Percentiles rank a stretch among this genome's conserved stretches.
Conservation (phyloP, 225 moss, liverwort and hornwort genomes). For the Climacium dendroides region DNA sequence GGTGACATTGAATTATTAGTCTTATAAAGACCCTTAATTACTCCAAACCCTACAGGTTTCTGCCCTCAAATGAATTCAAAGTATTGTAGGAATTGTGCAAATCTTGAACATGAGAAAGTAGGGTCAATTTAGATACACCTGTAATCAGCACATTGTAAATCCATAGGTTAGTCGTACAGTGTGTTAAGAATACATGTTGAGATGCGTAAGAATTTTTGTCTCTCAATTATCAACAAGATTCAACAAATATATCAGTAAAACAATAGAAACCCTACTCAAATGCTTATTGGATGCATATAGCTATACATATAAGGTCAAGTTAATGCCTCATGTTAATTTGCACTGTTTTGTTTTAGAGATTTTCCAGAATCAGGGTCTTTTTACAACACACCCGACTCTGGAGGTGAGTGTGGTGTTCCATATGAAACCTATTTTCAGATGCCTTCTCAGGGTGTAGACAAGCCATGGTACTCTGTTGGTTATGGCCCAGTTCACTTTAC, state of each 20-base stretch:
- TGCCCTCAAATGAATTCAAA: neutral
- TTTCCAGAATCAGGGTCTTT: constrained; percentile 62
- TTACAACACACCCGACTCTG: constrained; percentile 39
- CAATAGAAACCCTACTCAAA: neutral
- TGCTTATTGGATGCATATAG: neutral
- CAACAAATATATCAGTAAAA: neutral
- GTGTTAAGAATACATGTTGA: neutral
- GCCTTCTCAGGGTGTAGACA: constrained; percentile 51
- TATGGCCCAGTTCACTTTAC: constrained; percentile 70
- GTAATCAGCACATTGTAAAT: neutral
- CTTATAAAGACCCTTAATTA: neutral
- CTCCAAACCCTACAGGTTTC: neutral
- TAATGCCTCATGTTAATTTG: neutral
- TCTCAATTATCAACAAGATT: neutral
- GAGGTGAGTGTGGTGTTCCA: constrained; percentile 72
- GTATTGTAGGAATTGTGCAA: too few species aligned
- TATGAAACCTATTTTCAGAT: constrained; percentile 68
- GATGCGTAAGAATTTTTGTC: neutral
- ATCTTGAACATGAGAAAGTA: neutral
- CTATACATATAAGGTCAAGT: neutral
- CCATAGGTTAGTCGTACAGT: neutral
- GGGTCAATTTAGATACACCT: neutral
- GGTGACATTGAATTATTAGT: neutral
- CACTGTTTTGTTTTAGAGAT: constrained; percentile 16
- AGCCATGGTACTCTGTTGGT: constrained; percentile 64